Percentiles rank a stretch among this genome's conserved stretches.
phyloP scores from a whole-genome alignment of 2,329 filamentous ascomycete species.

The Colletotrichum acutatum region DNA sequence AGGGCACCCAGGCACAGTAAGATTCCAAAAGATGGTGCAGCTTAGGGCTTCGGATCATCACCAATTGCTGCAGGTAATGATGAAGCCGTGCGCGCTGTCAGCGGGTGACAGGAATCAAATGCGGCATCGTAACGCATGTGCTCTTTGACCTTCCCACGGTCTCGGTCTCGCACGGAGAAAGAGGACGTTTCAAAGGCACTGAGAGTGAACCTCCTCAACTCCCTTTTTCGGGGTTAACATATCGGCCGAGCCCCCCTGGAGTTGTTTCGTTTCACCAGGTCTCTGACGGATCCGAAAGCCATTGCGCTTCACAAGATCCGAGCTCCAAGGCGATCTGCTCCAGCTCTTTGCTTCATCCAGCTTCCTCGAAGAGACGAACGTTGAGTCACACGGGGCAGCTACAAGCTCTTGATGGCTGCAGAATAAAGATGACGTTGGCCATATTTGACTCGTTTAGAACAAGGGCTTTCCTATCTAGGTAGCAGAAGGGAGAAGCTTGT shows the following conservation, averaged over 20 bases:
- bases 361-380: background rate
- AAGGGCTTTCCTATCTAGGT: background rate
- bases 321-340: no score
- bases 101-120: background rate
- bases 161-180: background rate
- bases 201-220: background rate
- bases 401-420: background rate
- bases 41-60: background rate
- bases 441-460: background rate
- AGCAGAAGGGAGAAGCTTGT: background rate
- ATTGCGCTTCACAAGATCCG: background rate
- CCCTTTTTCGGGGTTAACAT: background rate
- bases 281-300: background rate
- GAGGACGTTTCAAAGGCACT: background rate
- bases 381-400: background rate
- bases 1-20: background rate
- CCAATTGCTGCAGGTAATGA: background rate
- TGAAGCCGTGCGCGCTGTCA: conserved; percentile 6
- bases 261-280: conserved; percentile 3
- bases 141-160: background rate
- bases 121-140: background rate
- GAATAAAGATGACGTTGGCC: background rate
- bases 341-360: background rate
- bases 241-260: background rate
- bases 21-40: background rate